Evolutionary conservation across 1,139 yeast species (phyloP), one percentile per base, ranked within the genome.

Genomic region (Lodderomyces oxycetoniae): DNA sequence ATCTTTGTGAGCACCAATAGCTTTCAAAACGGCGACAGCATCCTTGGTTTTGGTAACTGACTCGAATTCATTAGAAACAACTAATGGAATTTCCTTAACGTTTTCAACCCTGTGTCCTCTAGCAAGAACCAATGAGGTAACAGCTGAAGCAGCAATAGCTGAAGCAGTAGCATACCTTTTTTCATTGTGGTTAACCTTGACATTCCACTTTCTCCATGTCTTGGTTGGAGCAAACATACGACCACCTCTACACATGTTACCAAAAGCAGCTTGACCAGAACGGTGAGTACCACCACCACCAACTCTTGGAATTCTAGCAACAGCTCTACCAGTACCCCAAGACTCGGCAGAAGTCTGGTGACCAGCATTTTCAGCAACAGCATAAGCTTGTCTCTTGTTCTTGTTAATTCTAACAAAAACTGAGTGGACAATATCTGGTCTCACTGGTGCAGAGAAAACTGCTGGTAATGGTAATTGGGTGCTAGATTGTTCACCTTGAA

Each of bases 261-360:
- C 98, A 80, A 91, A 91, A 68, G 98, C 98, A 72, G 89, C 98
- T 77, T 91, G 98, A 73, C 98, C 98, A 55, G 97, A 81, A 78
- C 98, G 91, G 94, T 88, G 96, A 70, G 98, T 91, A 85, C 98
- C 98, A 70, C 95, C 89, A 79, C 98, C 98, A 75, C 96, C 96
- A 68, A 91, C 97, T 83, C 98, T 89, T 79, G 98, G 98, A 72
- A 91, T 89, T 82, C 98, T 91, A 77, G 98, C 97, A 67, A 91
- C 96, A 75, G 98, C 98, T 80, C 98, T 89, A 82, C 98, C 98
- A 59, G 98, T 93, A 87, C 98, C 98, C 98, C 98, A 91, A 49
- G 98, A 91, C 76, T 88, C 96, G 68, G 98, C 98, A 51, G 98
- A 91, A 72, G 96, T 89, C 79, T 91, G 97, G 81, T 87, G 95